Evolutionary conservation across 2,329 filamentous ascomycete species (phyloP), one percentile per base, ranked within the genome.

Genomic region (Colletotrichum sp.): DNA sequence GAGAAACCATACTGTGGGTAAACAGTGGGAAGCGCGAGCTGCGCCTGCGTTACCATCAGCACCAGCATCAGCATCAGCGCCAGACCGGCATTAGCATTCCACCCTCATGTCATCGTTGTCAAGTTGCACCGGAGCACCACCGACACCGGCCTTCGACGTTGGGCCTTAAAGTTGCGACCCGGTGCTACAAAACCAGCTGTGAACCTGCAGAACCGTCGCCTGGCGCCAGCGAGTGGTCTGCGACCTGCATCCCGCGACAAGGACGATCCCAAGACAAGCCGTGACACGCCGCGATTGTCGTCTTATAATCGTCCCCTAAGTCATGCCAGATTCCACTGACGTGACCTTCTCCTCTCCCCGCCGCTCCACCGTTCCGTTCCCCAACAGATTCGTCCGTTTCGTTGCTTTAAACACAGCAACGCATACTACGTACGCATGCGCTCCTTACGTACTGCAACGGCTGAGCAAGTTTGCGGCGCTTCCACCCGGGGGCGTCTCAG

Each of bases 301-400:
- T 76, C 74, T 74, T 69, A 74, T 76, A 69, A 74, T 66, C 65
- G 65, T 74, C 21, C 34, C 28, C 21, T n/a, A 73, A 69, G 64
- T 69, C 71, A 76, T 76, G 71, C 70, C 74, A 74, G 74, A 55
- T 60, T 65, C 74, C 48, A 52, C 64, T 76, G 64, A 52, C 57
- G 59, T 68, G 74, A 48, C 60, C 34, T 64, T 43, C 63, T 34
- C 55, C 26, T 30, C 69, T 26, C 55, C 67, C 69, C 70, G 65
- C 36, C 69, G 32, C 55, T 72, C 69, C 70, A 69, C 65, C 65
- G 59, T 65, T 36, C 57, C 43, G 43, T 52, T 52, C 60, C 66
- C 71, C 48, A 69, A 74, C 48, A 73, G 28, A 60, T 52, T 74
- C 60, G 21, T 66, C 52, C 36, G 68, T 61, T 48, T 61, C 18